Evolutionary conservation across 192 early-diverging fungal genomes (phyloP), one percentile per base, ranked within the genome.

Genomic region (Globomyces pollinis-pini): DNA sequence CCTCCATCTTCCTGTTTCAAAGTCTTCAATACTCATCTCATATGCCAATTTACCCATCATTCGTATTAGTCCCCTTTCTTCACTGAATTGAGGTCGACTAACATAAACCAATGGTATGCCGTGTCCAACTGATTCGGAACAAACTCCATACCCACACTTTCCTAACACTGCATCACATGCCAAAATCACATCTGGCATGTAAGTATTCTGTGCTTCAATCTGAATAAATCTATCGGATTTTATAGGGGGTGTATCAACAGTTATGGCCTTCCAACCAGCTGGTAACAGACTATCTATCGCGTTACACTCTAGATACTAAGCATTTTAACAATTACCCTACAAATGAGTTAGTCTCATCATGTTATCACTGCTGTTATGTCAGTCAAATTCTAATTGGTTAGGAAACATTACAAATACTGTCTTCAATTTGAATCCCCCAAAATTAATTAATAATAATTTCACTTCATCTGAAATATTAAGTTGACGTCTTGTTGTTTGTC

Each of bases 91-190:
- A 3, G 71, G 71, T 44, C 78, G 35, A n/a, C 66, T 66, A 6
- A 80, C 74, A 41, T 77, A 80, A 0, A 80, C 58, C 1, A 80
- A 47, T 11, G 78, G 74, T 5, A 70, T 64, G 1, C 45, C 32
- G 60, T 69, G 68, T 3, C 74, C 78, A 9, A 77, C 66, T 0
- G 72, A 69, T 54, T 80, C 78, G n/a, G 74, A 63, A 51, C 78
- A 80, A 7, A 69, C 77, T 3, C 73, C 73, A 39, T 80, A 80
- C 9, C 78, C 78, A 30, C 71, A 78, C 57, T 80, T 80, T 9
- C 74, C 74, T 12, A 74, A 60, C 1, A 77, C 74, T 2, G 69
- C 69, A 44, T 80, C 78, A 9, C 49, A 61, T 23, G 70, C 73
- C 35, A 69, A 56, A 36, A 80, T 41, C n/a, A 77, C 38, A 59